These are phyloP conservation scores for Botrytis byssoidea DNA, from an alignment of 2,329 filamentous ascomycete genomes.

Conservation along the genomic window DNA sequence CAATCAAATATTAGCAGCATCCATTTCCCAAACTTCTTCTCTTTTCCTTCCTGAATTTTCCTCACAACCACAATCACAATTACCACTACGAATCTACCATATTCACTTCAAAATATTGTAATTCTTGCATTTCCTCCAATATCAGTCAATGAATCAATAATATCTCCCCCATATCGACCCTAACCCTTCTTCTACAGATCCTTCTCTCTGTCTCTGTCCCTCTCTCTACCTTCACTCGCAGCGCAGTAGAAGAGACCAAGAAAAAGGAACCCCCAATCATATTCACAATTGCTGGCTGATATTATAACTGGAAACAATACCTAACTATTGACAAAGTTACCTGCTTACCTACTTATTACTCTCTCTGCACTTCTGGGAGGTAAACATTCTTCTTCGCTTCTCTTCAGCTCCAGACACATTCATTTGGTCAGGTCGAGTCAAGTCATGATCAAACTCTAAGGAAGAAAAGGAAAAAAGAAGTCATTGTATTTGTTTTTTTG, in stretches of 20 bases:
- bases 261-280: background rate
- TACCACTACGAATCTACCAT: background rate
- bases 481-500: slow-evolving; percentile 2
- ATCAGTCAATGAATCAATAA: background rate
- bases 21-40: background rate
- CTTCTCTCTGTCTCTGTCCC: background rate
- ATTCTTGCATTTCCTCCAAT: background rate
- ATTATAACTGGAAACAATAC: background rate
- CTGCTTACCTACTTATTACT: background rate
- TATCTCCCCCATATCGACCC: background rate
- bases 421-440: background rate
- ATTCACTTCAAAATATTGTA: background rate
- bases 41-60: background rate
- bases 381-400: background rate
- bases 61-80: background rate
- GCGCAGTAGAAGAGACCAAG: background rate
- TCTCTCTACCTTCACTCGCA: background rate
- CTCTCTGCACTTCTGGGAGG: background rate
- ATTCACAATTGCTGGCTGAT: slow-evolving; percentile 2
- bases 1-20: background rate
- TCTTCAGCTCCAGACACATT: background rate
- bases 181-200: background rate
- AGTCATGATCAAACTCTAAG: background rate
- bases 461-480: background rate
- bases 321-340: background rate